A percentile compares a stretch with the other conserved stretches of the same genome.
Conservation (phyloP, 139 green algal genomes). For the Volvox africanus region DNA sequence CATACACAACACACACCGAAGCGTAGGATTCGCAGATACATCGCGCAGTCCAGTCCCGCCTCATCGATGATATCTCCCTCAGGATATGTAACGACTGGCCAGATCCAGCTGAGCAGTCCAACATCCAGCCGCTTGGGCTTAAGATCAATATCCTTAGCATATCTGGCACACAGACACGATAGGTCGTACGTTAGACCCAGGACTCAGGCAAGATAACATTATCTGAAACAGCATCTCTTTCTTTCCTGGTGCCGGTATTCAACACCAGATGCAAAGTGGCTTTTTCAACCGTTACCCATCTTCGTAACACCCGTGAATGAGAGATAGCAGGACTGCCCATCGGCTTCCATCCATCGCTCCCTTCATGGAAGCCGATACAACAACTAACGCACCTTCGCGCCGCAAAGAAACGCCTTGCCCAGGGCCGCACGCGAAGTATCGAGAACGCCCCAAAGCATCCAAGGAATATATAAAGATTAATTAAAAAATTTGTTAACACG, state of each 20-base stretch:
- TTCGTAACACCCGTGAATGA: background rate
- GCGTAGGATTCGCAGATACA: constrained; percentile 58
- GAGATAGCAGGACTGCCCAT: no score
- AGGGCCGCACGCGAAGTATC: background rate
- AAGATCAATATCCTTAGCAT: constrained; percentile 38
- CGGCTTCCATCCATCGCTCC: no score
- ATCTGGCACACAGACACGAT: background rate
- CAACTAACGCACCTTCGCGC: constrained; percentile 17
- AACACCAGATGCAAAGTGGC: no score
- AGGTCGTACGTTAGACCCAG: background rate
- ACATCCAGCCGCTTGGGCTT: constrained; percentile 25
- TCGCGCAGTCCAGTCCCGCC: constrained; percentile 51
- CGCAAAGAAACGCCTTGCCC: constrained; percentile 35
- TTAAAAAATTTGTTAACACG: constrained; percentile 21
- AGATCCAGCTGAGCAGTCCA: constrained; percentile 5
- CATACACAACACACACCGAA: constrained; percentile 40
- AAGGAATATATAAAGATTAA: constrained; percentile 12
- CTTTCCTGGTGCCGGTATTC: no score
- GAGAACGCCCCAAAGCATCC: constrained; percentile 24
- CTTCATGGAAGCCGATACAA: no score
- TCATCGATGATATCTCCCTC: constrained; percentile 49
- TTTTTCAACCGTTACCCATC: background rate
- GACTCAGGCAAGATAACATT: no score
- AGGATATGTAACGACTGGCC: background rate
- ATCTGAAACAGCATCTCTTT: no score